A percentile compares a stretch with the other conserved stretches of the same genome.
Evolutionary conservation across 1,139 yeast genomes (phyloP).

Genomic region (Taiozyma onychis): DNA sequence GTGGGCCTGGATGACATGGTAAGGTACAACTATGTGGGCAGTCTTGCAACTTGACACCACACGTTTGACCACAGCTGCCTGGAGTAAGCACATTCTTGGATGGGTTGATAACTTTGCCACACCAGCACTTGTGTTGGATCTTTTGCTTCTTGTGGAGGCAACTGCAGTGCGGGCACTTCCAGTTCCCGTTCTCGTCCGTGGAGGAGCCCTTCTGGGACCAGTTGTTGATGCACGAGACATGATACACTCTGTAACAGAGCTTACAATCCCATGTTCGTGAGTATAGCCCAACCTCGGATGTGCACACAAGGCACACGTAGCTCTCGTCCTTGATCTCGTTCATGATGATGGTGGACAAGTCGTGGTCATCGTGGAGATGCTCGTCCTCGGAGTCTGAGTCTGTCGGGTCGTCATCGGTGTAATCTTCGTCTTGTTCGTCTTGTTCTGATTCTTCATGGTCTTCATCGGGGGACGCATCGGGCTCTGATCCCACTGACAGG

Average conservation of each 20-base stretch:
- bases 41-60: slow-evolving; percentile 46
- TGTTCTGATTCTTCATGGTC: neutral
- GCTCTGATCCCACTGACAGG: neutral
- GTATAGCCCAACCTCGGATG: slow-evolving; percentile 67
- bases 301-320: slow-evolving; percentile 78
- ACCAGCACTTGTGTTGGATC: slow-evolving; percentile 75
- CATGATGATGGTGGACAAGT: slow-evolving; percentile 28
- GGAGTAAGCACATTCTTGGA: slow-evolving; percentile 56
- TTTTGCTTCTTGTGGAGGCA: slow-evolving; percentile 24
- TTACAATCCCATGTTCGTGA: slow-evolving; percentile 73
- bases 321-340: slow-evolving; percentile 60
- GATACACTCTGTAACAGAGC: slow-evolving; percentile 73
- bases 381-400: neutral
- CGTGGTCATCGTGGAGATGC: slow-evolving; percentile 12
- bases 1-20: slow-evolving; percentile 88
- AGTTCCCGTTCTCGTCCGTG: slow-evolving; percentile 46
- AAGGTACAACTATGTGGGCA: slow-evolving; percentile 76
- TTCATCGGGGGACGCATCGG: neutral
- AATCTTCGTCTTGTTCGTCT: neutral
- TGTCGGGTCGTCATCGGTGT: neutral
- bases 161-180: slow-evolving; percentile 93
- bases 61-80: slow-evolving; percentile 86
- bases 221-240: slow-evolving; percentile 69
- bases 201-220: slow-evolving; percentile 80
- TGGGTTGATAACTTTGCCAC: slow-evolving; percentile 75